Conservation (phyloP, 495 filamentous ascomycete species). For the Xylaria flabelliformis region DNA sequence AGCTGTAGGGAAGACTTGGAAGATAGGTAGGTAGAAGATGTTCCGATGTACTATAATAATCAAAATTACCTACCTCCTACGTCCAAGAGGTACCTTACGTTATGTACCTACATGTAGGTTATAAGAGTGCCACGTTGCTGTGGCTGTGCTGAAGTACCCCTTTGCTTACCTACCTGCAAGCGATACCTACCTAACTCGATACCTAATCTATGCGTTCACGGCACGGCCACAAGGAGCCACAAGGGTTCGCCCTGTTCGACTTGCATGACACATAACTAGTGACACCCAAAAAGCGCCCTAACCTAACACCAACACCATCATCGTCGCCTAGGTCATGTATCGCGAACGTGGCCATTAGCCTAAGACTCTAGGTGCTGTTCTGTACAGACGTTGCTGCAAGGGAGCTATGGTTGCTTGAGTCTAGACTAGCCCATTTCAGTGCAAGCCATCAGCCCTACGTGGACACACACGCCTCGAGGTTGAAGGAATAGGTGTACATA, state of each 20-base stretch:
- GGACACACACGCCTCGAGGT: constrained; percentile 12
- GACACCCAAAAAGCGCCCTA: constrained; percentile 15
- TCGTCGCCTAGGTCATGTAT: background rate
- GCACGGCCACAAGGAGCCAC: constrained; percentile 27
- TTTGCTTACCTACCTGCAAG: background rate
- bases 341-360: constrained; percentile 16
- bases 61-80: background rate
- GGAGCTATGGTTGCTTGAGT: background rate
- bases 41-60: background rate
- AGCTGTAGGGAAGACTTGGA: background rate
- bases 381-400: constrained; percentile 9
- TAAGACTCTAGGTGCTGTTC: constrained; percentile 4
- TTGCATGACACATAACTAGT: background rate
- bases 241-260: constrained; percentile 7
- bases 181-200: background rate
- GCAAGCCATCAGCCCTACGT: constrained; percentile 28
- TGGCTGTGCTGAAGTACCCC: constrained; percentile 11
- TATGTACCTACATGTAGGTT: too few species aligned
- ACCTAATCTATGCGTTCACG: background rate
- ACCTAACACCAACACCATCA: constrained; percentile 1
- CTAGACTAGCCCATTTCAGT: constrained; percentile 10
- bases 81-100: too few species aligned
- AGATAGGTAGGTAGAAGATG: background rate
- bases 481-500: background rate
- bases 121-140: constrained; percentile 16